These are phyloP conservation scores for Phyllostachys edulis DNA, from an alignment of 176 grass and related monocot species.

Conservation along the genomic window DNA sequence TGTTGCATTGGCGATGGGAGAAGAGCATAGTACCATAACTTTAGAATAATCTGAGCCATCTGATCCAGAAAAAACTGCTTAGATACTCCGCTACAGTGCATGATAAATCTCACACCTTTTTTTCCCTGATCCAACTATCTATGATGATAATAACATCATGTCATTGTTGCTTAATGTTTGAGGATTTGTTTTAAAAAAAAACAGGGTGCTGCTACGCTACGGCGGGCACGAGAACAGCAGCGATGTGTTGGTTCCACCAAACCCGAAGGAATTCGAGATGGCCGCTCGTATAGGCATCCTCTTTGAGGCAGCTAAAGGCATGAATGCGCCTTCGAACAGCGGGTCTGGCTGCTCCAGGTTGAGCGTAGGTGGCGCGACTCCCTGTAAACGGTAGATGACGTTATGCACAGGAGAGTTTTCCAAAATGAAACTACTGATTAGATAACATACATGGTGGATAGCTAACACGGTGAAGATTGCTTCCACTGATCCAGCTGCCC, in stretches of 20 bases:
- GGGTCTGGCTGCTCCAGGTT: constrained; percentile 67
- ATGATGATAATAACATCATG: too few species aligned
- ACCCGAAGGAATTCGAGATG: constrained; percentile 90
- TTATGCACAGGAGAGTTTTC: background rate
- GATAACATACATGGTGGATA: constrained; percentile 62
- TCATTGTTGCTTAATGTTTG: too few species aligned
- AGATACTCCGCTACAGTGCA: too few species aligned
- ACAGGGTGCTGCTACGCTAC: background rate
- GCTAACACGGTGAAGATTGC: constrained; percentile 86
- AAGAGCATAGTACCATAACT: too few species aligned
- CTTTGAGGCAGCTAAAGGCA: constrained; percentile 53
- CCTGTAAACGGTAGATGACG: constrained; percentile 34
- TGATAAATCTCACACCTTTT: too few species aligned
- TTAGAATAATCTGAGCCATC: too few species aligned
- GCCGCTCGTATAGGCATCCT: constrained; percentile 68
- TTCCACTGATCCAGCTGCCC: constrained; percentile 86
- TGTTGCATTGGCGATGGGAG: too few species aligned
- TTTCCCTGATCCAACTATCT: too few species aligned
- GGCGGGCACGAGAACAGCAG: constrained; percentile 60
- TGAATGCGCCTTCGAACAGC: constrained; percentile 55
- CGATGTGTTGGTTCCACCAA: constrained; percentile 87
- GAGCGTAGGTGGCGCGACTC: constrained; percentile 66
- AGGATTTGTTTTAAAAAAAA: background rate
- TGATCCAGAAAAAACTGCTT: too few species aligned
- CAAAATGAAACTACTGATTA: background rate